Base-by-base conservation (phyloP, 2,329 filamentous ascomycete species). In the Helotiales sp. region DNA sequence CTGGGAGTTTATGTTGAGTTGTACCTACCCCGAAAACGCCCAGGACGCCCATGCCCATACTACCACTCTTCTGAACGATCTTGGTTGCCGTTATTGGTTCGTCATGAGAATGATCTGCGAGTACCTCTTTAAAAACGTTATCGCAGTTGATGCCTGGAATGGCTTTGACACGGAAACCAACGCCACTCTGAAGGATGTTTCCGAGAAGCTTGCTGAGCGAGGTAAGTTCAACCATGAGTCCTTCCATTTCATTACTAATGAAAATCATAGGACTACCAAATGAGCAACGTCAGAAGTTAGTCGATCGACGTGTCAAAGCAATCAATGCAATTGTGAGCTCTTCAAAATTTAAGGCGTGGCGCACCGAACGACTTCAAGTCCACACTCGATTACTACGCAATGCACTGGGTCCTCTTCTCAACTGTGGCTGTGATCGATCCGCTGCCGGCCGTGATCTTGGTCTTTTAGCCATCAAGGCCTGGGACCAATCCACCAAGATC, bases 391-490 rank as follows among this genome's bases (percentile, higher is more conserved):
- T 46, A 3, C 61, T 79, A 3, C 72, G 75, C 0, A 75, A 81
- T 19, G 75, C 82, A 54, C 70, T 80, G 5, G 70, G 72, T 46
- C 75, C 77, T 1, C 66, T 81, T 0, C 65, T 77, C 12, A 75
- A 79, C 58, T 65, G 69, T 6, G 60, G 64, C 7, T 67, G 69
- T 29, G 63, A 72, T 55, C 71, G 73, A 0, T 55, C 69, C 4
- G 69, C 71, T 4, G 77, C 79, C 10, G 73, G 72, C 52, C 70
- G 69, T 44, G 79, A 81, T 55, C 73, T 70, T 1, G 66, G 66
- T 1, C 48, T 40, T 1, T 59, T 70, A 38, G 54, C 57, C 2
- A 49, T 63, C n/a, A 31, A 50, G 13, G 65, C 65, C 7, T 71
- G 65, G 61, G 63, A 69, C 5, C 29, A 70, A 4, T 79, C 79